Conservation (phyloP, 768 basidiomycete genomes). For the Psilocybe tampanensis region DNA sequence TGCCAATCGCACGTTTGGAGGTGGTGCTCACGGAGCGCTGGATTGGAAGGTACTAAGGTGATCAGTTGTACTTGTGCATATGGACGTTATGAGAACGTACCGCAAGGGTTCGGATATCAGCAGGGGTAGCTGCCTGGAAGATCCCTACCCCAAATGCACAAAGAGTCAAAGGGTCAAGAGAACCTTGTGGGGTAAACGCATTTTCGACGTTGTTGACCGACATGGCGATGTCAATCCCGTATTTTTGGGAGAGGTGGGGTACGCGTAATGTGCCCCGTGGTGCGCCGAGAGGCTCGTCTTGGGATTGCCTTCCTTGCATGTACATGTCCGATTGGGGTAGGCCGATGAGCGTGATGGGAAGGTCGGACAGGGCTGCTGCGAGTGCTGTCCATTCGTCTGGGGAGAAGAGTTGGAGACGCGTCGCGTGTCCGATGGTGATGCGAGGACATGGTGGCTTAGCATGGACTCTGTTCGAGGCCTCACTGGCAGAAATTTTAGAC, state of each 20-base stretch:
- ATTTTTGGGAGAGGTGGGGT: slow-evolving; percentile 44
- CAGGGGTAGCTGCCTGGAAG: slow-evolving; percentile 57
- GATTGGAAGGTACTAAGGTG: slow-evolving; percentile 6
- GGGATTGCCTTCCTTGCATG: slow-evolving; percentile 57
- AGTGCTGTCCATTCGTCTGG: slow-evolving; percentile 47
- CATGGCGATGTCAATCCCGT: slow-evolving; percentile 53
- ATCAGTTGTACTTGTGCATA: no score
- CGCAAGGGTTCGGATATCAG: slow-evolving; percentile 47
- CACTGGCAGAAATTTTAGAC: background rate
- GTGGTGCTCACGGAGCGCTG: slow-evolving; percentile 52
- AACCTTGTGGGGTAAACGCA: slow-evolving; percentile 71
- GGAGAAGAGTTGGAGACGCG: slow-evolving; percentile 53
- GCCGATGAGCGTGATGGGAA: slow-evolving; percentile 56
- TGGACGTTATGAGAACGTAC: slow-evolving; percentile 39
- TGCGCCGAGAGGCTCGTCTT: slow-evolving; percentile 37
- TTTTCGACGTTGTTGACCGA: slow-evolving; percentile 69
- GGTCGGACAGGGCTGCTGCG: slow-evolving; percentile 37
- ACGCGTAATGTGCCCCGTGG: slow-evolving; percentile 60
- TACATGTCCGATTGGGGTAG: slow-evolving; percentile 69
- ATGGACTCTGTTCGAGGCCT: no score
- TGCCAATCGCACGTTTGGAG: slow-evolving; percentile 55
- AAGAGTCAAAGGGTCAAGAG: slow-evolving; percentile 60
- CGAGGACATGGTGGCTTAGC: slow-evolving; percentile 29
- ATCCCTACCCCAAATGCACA: slow-evolving; percentile 59
- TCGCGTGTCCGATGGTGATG: slow-evolving; percentile 64